phyloP scores from a whole-genome alignment of 2,329 filamentous ascomycete species.

The Monilinia fructigena region DNA sequence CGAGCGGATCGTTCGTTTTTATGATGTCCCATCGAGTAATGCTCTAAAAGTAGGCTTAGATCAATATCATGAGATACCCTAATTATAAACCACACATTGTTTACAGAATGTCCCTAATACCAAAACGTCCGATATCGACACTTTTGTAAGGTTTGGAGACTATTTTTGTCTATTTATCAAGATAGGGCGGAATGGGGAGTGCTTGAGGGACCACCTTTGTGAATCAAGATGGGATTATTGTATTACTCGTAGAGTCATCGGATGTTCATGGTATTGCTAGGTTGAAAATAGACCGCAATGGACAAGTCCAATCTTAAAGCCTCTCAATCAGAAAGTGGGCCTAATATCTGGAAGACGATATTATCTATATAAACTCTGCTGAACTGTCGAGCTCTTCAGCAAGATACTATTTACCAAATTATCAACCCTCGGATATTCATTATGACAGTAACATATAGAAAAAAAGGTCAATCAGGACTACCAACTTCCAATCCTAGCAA shows the following conservation, averaged over 20 bases:
- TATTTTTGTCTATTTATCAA: too few relatives aligned
- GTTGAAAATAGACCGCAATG: not conserved
- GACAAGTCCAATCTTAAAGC: not conserved
- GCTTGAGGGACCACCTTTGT: too few relatives aligned
- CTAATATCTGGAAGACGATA: not conserved
- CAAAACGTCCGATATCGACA: too few relatives aligned
- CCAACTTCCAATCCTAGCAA: conserved; percentile 59
- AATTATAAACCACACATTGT: too few relatives aligned
- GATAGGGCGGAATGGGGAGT: too few relatives aligned
- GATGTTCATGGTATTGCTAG: not conserved
- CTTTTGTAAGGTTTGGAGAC: too few relatives aligned
- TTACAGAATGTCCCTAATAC: too few relatives aligned
- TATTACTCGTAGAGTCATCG: not conserved
- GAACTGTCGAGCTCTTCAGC: not conserved
- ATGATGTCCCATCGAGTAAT: too few relatives aligned
- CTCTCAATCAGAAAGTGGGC: conserved; percentile 1
- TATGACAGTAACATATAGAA: conserved; percentile 12
- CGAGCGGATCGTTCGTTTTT: too few relatives aligned
- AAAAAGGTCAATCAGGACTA: conserved; percentile 42
- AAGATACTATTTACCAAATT: not conserved
- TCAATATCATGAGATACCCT: too few relatives aligned
- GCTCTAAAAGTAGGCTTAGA: too few relatives aligned
- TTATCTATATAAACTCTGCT: not conserved
- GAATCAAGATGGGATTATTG: not conserved
- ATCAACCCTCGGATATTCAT: not conserved